Evolutionary conservation across 331 rosid species (phyloP).

Genomic region (Erythrophleum ivorense): DNA sequence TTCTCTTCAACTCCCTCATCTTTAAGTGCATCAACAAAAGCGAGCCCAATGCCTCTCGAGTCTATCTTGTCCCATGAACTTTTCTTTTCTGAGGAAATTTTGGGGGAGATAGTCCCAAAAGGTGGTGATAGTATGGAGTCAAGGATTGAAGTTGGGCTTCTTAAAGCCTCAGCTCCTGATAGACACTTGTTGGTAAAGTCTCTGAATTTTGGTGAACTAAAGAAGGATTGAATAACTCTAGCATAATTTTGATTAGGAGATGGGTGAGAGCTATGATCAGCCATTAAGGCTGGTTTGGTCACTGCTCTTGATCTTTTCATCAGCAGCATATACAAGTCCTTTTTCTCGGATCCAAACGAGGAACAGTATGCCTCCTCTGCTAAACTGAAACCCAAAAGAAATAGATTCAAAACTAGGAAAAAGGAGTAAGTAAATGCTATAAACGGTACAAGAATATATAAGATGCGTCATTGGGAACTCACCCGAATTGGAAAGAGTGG

Average conservation of each 20-base stretch:
- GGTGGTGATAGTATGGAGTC: constrained; percentile 58
- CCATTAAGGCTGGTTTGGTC: constrained; percentile 83
- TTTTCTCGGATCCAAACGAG: constrained; percentile 11
- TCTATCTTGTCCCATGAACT: constrained; percentile 49
- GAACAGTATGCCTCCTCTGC: constrained; percentile 27
- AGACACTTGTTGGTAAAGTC: constrained; percentile 62
- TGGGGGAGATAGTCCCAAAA: constrained; percentile 45
- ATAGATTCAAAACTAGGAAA: constrained; percentile 17
- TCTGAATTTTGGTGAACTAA: constrained; percentile 72
- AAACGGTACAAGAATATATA: not conserved
- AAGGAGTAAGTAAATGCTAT: not conserved
- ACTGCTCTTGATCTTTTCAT: constrained; percentile 85
- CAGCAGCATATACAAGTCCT: constrained; percentile 60
- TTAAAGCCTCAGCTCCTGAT: constrained; percentile 54
- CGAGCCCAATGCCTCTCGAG: constrained; percentile 67
- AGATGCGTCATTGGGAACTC: constrained; percentile 30
- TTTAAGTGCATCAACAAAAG: constrained; percentile 54
- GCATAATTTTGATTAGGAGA: constrained; percentile 49
- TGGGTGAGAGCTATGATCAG: constrained; percentile 70
- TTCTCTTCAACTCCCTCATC: constrained; percentile 43
- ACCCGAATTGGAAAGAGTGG: constrained; percentile 41
- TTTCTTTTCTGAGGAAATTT: constrained; percentile 47
- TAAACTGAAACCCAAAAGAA: constrained; percentile 15
- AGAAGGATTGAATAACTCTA: constrained; percentile 55
- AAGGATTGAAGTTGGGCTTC: constrained; percentile 81